Conservation (phyloP, 257 asterid species). For the Fraxinus quadrangulata region DNA sequence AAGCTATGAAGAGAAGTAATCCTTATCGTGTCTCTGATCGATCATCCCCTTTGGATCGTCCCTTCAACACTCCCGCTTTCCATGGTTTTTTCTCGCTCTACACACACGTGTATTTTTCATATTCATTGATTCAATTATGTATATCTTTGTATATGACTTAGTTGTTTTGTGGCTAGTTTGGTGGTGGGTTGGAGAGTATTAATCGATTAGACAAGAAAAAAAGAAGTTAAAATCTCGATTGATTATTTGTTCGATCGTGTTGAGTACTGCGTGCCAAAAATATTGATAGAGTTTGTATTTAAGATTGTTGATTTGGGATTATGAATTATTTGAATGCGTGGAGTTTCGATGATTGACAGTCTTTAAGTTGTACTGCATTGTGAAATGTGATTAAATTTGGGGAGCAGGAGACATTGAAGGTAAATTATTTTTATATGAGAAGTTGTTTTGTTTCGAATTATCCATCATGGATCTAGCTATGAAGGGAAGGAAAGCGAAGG, state of each 20-base stretch:
- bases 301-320: neutral
- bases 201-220: neutral
- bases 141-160: neutral
- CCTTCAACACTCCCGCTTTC: constrained; percentile 48
- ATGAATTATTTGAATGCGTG: neutral
- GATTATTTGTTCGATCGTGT: neutral
- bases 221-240: neutral
- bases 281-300: neutral
- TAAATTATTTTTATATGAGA: neutral
- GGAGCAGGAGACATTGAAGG: neutral
- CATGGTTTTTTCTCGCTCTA: constrained; percentile 44
- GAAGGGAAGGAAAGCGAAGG: neutral
- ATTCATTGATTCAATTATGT: neutral
- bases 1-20: constrained; percentile 33
- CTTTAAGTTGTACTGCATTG: neutral
- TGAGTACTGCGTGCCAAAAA: neutral
- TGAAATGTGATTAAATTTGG: neutral
- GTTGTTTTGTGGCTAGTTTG: neutral
- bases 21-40: neutral
- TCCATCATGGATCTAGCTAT: neutral
- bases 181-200: neutral
- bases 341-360: neutral
- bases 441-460: neutral
- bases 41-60: constrained; percentile 64
- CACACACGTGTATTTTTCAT: neutral